These are phyloP conservation scores for Acacia confusa DNA, from an alignment of 306 rosid genomes.

Conservation along the genomic window DNA sequence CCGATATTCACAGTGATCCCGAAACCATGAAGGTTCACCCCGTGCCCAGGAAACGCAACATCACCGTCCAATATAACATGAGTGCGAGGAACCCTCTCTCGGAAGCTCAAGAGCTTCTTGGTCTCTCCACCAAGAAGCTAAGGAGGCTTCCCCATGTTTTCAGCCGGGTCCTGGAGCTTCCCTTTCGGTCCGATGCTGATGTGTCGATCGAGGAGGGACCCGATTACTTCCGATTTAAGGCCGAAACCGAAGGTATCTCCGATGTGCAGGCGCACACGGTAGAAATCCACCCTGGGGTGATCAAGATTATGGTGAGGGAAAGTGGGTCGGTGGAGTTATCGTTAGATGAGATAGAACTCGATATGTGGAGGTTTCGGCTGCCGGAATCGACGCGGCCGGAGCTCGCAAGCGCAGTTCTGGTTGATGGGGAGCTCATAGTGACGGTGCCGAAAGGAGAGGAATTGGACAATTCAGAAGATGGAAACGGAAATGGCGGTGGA, in stretches of 20 bases:
- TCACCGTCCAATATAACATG: slow-evolving; percentile 65
- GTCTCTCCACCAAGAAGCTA: slow-evolving; percentile 67
- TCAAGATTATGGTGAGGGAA: slow-evolving; percentile 85
- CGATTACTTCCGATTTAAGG: slow-evolving; percentile 86
- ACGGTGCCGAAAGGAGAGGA: slow-evolving; percentile 80
- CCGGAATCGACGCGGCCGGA: slow-evolving; percentile 93
- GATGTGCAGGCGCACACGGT: slow-evolving; percentile 72
- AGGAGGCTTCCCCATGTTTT: slow-evolving; percentile 92
- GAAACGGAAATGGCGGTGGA: slow-evolving; percentile 35
- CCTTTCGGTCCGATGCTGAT: slow-evolving; percentile 92
- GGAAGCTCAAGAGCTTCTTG: slow-evolving; percentile 53
- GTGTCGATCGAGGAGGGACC: slow-evolving; percentile 70
- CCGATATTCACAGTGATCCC: neutral
- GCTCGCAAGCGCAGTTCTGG: slow-evolving; percentile 82
- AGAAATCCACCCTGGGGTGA: slow-evolving; percentile 94
- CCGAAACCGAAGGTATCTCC: slow-evolving; percentile 58
- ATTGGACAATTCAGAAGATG: slow-evolving; percentile 40
- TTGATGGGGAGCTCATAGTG: slow-evolving; percentile 85
- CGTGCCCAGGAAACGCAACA: slow-evolving; percentile 81
- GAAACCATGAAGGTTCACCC: slow-evolving; percentile 89
- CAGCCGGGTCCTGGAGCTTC: slow-evolving; percentile 89
- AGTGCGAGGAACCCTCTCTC: slow-evolving; percentile 41
- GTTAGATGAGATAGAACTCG: slow-evolving; percentile 80
- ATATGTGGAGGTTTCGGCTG: slow-evolving; percentile 93
- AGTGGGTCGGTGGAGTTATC: slow-evolving; percentile 58